Evolutionary conservation across 1,284 basidiomycete genomes (phyloP), one percentile per base, ranked within the genome.

Genomic region (Boletus sp.): DNA sequence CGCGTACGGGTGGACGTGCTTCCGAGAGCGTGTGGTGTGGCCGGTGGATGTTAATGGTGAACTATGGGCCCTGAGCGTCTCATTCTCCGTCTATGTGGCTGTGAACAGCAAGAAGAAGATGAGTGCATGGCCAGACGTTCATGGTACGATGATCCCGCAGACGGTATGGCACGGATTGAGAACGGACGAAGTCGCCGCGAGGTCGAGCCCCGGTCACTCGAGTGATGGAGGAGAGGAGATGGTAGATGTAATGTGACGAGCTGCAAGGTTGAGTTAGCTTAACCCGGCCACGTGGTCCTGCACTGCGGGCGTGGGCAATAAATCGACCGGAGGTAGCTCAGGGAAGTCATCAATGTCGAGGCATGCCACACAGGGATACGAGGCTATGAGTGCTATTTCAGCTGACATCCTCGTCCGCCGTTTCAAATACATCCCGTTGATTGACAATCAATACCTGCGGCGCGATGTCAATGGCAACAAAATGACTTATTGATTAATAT

Each of bases 1-100:
- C 23, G 44, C 16, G 12, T 9, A 40, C 14, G 26, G 25, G 8
- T n/a, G 32, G n/a, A 27, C n/a, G 26, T 41, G 50, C 39, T 52
- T 41, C 49, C 42, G n/a, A 17, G 39, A 14, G 43, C 54, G 33
- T 43, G 54, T 53, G 36, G 27, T 54, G 40, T 27, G 44, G 10
- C 13, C 4, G 19, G 5, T 30, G n/a, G 4, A 22, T 10, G 46
- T 19, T 17, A 20, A 51, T 14, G 13, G 29, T n/a, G 29, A 7
- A 38, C 9, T 22, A n/a, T 39, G 22, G 33, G 30, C 22, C 32
- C 36, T 50, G 50, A 13, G n/a, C 8, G 25, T 17, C 12, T 16
- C 26, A 8, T 36, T 27, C 37, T 14, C 40, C 46, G 39, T 48
- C 10, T 49, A 14, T 13, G 39, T 30, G 32, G 36, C 17, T 23